Evolutionary conservation across 768 basidiomycete species (phyloP), one percentile per base, ranked within the genome.

Genomic region (Termitomyces sp.): DNA sequence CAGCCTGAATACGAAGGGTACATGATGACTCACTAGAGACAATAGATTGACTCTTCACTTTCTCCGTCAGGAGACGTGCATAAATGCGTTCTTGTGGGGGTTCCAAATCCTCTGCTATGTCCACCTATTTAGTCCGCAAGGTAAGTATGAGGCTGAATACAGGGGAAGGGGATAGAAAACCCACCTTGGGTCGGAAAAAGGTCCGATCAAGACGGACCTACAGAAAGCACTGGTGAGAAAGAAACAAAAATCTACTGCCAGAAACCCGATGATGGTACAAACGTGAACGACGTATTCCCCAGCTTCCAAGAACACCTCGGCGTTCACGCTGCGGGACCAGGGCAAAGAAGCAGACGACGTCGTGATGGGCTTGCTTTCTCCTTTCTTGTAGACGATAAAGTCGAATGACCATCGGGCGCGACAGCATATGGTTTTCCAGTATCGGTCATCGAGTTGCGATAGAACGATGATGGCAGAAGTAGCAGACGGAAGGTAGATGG

Each of bases 391-490:
- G 6, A 78, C 55, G 9, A 70, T 55, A 55, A 77, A 77, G 58
- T 77, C 75, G 24, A 76, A 71, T 1, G 59, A 51, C 73, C 74
- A 76, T 1, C 39, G 12, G 6, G 52, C 59, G 30, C 55, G 58
- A 1, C 69, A 67, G 3, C 68, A 64, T 10, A 76, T 59, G 22
- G 68, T 65, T 5, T 61, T 53, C 64, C 69, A 76, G 60, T 69
- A 78, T 4, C 76, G 71, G 0, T 60, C 55, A 57, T 76, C 75
- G 20, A 74, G 59, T 46, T 76, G 71, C 0, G 76, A 71, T 5
- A 78, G 72, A 22, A 76, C 75, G 20, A 78, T 69, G 27, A 77
- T 67, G 26, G 74, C 65, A n/a, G 62, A 55, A 0, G 76, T 66
- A 1, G 62, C 50, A 22, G 62, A 56, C 3, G 68, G 65, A 6